These are phyloP conservation scores for Xylariaceae sp. DNA, from an alignment of 2,329 filamentous ascomycete genomes.

Conservation along the genomic window DNA sequence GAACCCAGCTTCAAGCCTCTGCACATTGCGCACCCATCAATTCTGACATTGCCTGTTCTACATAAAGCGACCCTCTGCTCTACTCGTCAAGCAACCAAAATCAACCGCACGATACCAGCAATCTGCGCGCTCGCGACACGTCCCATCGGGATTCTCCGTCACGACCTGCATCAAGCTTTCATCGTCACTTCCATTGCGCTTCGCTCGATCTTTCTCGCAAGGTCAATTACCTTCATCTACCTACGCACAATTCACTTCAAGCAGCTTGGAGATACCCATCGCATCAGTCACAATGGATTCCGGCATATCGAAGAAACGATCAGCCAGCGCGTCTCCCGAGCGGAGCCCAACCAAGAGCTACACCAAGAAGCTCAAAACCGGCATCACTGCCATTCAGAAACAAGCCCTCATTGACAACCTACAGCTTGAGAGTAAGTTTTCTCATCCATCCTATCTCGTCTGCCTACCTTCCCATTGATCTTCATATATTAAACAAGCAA, in stretches of 20 bases:
- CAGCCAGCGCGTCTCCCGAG: slow-evolving; percentile 31
- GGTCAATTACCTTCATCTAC: slow-evolving; percentile 1
- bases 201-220: not conserved
- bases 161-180: too few relatives aligned
- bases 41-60: too few relatives aligned
- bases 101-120: too few relatives aligned
- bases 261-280: slow-evolving; percentile 1
- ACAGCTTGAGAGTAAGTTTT: slow-evolving; percentile 72
- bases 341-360: slow-evolving; percentile 62
- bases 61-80: too few relatives aligned
- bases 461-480: not conserved
- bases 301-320: slow-evolving; percentile 35
- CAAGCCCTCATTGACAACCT: slow-evolving; percentile 85
- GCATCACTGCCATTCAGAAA: slow-evolving; percentile 69
- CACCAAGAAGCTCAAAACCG: slow-evolving; percentile 56
- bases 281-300: slow-evolving; percentile 22
- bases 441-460: too few relatives aligned
- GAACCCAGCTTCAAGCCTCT: too few relatives aligned
- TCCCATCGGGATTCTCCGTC: not conserved
- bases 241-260: slow-evolving; percentile 2
- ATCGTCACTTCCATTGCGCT: too few relatives aligned
- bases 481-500: not conserved
- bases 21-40: too few relatives aligned
- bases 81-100: too few relatives aligned
- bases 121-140: slow-evolving; percentile 7